Base-by-base conservation (phyloP, 2,329 filamentous ascomycete genomes). In the Fusarium penzigii region DNA sequence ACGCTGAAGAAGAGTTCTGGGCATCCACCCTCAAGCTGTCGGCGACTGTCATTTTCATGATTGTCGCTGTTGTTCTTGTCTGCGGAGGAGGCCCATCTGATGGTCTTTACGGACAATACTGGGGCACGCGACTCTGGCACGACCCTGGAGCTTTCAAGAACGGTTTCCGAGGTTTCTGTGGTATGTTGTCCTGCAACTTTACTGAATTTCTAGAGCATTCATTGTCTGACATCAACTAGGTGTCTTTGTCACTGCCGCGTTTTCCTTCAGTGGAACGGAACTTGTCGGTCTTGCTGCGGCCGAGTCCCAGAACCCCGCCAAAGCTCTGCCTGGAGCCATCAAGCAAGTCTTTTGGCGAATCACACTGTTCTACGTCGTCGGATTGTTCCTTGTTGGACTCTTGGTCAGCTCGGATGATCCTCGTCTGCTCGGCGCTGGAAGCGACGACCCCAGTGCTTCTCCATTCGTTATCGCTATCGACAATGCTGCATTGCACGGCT, bases 261-360 rank as follows among this genome's bases (percentile, higher is more conserved):
- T 90, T 64, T 76, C 87, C 17, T 91, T 90, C 65, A 82, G 84
- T 14, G 88, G 87, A 13, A 90, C 87, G 0, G 88, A 90, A 65
- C 75, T 89, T 2, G 87, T 90, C n/a, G 88, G 87, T 61, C 78
- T 91, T 3, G 86, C 87, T 3, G 87, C 87, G 1, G 87, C 87
- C 7, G 88, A 92, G 70, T 83, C 87, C 0, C 72, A 75, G 10
- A 89, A 90, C 65, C 88, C 88, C 0, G 79, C 83, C 51, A 86
- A 89, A 65, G 83, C 87, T 0, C 79, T 96, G 2, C 92, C 92
- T 0, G 86, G 84, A 2, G 92, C 92, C 6, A 86, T 93, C 64
- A 95, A 94, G 75, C 91, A 95, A 67, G 89, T 82, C 32, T 82
- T 82, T 52, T 82, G 79, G 79, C 78, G 80, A 59, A 82, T 82